Percentiles rank a stretch among this genome's conserved stretches.
These are phyloP conservation scores for Millerozyma acaciae DNA, from an alignment of 805 yeast species.

Conservation along the genomic window DNA sequence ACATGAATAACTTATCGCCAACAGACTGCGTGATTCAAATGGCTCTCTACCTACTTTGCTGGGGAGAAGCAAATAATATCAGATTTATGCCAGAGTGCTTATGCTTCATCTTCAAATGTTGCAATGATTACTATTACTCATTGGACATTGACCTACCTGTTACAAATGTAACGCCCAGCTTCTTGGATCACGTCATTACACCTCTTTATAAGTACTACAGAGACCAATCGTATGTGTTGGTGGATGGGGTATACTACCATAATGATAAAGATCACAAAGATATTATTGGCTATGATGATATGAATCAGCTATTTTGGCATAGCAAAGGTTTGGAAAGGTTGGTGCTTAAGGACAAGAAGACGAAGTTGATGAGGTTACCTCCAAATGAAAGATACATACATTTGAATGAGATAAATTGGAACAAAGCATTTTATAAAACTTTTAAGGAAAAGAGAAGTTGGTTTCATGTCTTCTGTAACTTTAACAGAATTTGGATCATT, in stretches of 20 bases:
- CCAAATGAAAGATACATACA: conserved; percentile 52
- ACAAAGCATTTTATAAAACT: conserved; percentile 65
- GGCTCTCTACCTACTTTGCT: conserved; percentile 65
- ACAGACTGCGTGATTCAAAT: conserved; percentile 59
- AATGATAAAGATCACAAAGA: conserved; percentile 62
- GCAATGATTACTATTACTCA: conserved; percentile 61
- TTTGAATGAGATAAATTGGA: conserved; percentile 61
- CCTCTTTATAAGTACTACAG: conserved; percentile 66
- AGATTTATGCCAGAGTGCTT: conserved; percentile 88
- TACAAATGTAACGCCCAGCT: conserved; percentile 33
- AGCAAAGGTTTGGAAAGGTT: conserved; percentile 62
- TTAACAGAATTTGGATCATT: conserved; percentile 75
- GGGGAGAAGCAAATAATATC: conserved; percentile 90
- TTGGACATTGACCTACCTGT: conserved; percentile 31
- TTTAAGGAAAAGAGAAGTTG: conserved; percentile 72
- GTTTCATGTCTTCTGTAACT: conserved; percentile 70
- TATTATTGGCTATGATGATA: conserved; percentile 83
- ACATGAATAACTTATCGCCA: conserved; percentile 48
- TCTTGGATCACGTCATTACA: conserved; percentile 65
- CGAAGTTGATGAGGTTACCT: conserved; percentile 49
- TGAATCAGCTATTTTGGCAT: conserved; percentile 86
- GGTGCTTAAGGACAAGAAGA: conserved; percentile 39
- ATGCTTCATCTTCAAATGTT: conserved; percentile 80
- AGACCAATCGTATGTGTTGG: conserved; percentile 47
- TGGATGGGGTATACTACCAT: conserved; percentile 42